Conservation (phyloP, 148 eudicot species). For the Camellia lanceoleosa region DNA sequence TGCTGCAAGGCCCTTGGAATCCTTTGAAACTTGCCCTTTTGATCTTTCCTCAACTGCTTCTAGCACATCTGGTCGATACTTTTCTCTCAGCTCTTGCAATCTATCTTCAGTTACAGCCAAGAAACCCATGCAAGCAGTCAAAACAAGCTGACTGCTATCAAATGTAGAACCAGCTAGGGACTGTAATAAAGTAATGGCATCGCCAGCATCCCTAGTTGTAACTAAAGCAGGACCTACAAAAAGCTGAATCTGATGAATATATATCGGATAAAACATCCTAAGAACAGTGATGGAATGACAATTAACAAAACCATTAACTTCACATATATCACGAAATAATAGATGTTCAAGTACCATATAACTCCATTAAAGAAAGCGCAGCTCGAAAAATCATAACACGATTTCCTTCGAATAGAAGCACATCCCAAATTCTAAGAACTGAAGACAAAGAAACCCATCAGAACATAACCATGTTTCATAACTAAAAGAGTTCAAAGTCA, state of each 20-base stretch:
- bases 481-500: background rate
- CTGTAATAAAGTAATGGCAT: slow-evolving; percentile 78
- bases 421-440: slow-evolving; percentile 98
- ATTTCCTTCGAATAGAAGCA: slow-evolving; percentile 85
- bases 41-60: slow-evolving; percentile 57
- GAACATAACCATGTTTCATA: background rate
- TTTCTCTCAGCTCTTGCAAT: slow-evolving; percentile 63
- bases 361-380: slow-evolving; percentile 91
- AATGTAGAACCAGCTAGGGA: slow-evolving; percentile 85
- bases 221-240: slow-evolving; percentile 80
- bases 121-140: slow-evolving; percentile 95
- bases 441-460: slow-evolving; percentile 21
- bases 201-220: slow-evolving; percentile 87
- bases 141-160: slow-evolving; percentile 96
- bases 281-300: background rate
- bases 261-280: background rate
- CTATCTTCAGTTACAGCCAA: slow-evolving; percentile 59
- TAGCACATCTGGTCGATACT: slow-evolving; percentile 70
- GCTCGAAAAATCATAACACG: slow-evolving; percentile 95
- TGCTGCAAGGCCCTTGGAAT: slow-evolving; percentile 67
- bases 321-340: background rate
- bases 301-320: background rate
- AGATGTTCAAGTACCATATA: slow-evolving; percentile 60
- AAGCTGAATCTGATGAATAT: slow-evolving; percentile 10
- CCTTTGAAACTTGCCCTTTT: slow-evolving; percentile 57